These are phyloP conservation scores for Exutisphaerella laricina DNA, from an alignment of 2,329 filamentous ascomycete species.

Conservation along the genomic window DNA sequence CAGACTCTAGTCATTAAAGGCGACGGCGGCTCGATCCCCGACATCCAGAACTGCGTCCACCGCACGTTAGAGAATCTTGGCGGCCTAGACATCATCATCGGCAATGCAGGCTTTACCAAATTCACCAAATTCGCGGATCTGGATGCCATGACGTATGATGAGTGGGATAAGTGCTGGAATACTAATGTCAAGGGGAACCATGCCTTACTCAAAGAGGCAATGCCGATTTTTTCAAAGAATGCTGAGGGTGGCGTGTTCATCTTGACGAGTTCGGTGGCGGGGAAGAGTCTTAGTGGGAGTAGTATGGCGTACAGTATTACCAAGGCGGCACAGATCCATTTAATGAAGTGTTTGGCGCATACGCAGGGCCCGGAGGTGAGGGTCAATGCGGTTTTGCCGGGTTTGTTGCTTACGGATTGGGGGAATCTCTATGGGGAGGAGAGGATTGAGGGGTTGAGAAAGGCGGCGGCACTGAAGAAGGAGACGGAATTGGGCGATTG, in stretches of 20 bases:
- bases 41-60: conserved; percentile 55
- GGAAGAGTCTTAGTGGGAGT: conserved; percentile 47
- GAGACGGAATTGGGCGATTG: conserved; percentile 51
- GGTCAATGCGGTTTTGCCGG: conserved; percentile 60
- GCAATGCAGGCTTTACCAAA: conserved; percentile 66
- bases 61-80: conserved; percentile 57
- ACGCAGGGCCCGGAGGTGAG: conserved; percentile 58
- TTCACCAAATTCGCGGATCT: conserved; percentile 54
- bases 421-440: conserved; percentile 46
- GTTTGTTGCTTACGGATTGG: conserved; percentile 64
- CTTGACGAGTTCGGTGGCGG: conserved; percentile 58
- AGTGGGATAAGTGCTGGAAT: conserved; percentile 62
- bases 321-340: conserved; percentile 66
- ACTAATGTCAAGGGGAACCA: conserved; percentile 52
- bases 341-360: conserved; percentile 59
- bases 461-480: conserved; percentile 56
- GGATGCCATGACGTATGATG: conserved; percentile 53
- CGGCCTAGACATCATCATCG: conserved; percentile 69
- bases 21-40: conserved; percentile 57
- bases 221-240: conserved; percentile 56
- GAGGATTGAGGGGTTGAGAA: conserved; percentile 48
- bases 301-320: conserved; percentile 69
- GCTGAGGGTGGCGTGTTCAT: conserved; percentile 59
- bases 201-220: conserved; percentile 35
- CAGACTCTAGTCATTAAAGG: conserved; percentile 56